Evolutionary conservation across 2,329 filamentous ascomycete species (phyloP), one percentile per base, ranked within the genome.

Genomic region (Trichoderma brevicompactum): DNA sequence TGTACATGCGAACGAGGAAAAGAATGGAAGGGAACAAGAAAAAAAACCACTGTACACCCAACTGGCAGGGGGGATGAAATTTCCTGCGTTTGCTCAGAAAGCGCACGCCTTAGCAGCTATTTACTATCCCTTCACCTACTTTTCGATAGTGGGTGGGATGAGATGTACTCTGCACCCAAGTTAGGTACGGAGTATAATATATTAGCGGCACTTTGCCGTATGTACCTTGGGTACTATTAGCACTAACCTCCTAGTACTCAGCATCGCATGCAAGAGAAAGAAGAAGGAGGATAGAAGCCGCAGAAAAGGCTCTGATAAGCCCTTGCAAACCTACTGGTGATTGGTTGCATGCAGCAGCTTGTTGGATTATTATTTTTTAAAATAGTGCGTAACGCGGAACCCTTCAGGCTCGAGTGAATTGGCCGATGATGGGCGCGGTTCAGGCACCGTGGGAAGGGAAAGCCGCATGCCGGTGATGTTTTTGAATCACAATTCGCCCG

Each of bases 71-170:
- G 40, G 46, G 48, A 23, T n/a, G n/a, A 17, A 52, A 61, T 61
- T 59, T 36, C 34, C 32, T 59, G 43, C 58, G 46, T 61, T 56
- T 38, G 52, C 50, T 40, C 2, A 28, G 23, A 28, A 28, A 28
- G 23, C 23, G 23, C 23, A 28, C 23, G 23, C 23, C 23, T 28
- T 28, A 28, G 23, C 23, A 28, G 23, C 23, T 28, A 28, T 3
- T 28, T 28, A 28, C 23, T 28, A 28, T 28, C 63, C 48, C 63
- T 65, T 65, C 63, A 65, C 63, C 63, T 65, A 65, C 63, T 59
- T 60, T 65, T 65, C 54, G 34, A 23, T 23, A 53, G 41, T 53
- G 58, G 48, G n/a, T 62, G 17, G 50, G 49, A 54, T 36, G 28
- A 36, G 28, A 49, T 49, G 43, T 60, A 15, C 43, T 38, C 28